Conservation (phyloP, 139 green algal species). For the Marvania coccoides region DNA sequence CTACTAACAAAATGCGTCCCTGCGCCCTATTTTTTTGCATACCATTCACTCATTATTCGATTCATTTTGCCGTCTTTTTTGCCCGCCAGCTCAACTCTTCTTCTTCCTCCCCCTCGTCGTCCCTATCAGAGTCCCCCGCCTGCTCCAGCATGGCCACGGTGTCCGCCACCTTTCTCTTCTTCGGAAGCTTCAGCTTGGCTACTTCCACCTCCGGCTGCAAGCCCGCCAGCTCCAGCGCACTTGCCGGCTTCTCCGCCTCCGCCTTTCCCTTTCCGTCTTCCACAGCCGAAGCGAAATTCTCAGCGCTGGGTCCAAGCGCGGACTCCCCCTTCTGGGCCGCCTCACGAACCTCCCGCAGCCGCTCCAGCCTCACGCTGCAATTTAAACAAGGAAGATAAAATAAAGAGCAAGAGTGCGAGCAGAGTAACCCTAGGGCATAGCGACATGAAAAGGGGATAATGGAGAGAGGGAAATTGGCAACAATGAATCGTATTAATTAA, state of each 20-base stretch:
- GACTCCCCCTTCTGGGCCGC: neutral
- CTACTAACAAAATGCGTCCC: neutral
- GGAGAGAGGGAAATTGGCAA: too few species aligned
- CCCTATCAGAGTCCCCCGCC: neutral
- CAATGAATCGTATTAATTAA: too few species aligned
- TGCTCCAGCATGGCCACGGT: slow-evolving; percentile 3
- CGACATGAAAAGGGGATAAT: too few species aligned
- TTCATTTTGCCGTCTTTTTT: slow-evolving; percentile 10
- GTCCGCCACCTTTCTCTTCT: slow-evolving; percentile 16
- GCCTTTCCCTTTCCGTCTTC: slow-evolving; percentile 2
- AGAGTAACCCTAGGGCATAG: too few species aligned
- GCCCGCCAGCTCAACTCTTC: slow-evolving; percentile 17
- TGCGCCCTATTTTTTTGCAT: neutral
- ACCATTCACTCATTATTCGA: neutral
- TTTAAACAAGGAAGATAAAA: neutral
- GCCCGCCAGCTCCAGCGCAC: neutral
- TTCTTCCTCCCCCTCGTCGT: neutral
- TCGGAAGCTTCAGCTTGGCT: slow-evolving; percentile 8
- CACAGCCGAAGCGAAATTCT: too few species aligned
- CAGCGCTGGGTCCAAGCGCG: neutral
- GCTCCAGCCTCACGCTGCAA: slow-evolving; percentile 22
- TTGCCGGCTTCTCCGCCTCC: neutral
- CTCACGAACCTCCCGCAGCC: slow-evolving; percentile 9
- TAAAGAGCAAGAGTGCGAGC: neutral
- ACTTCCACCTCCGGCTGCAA: slow-evolving; percentile 1